Evolutionary conservation across 257 asterid genomes (phyloP).

Genomic region (Rehmannia glutinosa): DNA sequence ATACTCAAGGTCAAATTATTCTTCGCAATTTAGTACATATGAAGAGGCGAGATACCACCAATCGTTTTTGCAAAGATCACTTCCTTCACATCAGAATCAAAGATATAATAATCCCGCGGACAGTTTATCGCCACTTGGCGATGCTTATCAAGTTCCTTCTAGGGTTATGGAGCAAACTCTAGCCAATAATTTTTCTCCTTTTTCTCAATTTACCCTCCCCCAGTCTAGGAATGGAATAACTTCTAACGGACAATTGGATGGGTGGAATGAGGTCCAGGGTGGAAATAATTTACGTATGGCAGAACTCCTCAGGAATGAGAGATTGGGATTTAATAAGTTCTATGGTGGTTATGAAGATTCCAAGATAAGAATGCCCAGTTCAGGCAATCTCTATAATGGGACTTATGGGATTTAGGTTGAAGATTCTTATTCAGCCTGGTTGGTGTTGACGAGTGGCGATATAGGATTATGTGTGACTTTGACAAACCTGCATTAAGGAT

Average conservation of each 20-base stretch:
- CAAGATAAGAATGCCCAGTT: slow-evolving; percentile 59
- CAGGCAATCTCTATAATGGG: slow-evolving; percentile 62
- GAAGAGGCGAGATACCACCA: slow-evolving; percentile 75
- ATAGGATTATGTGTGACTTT: slow-evolving; percentile 28
- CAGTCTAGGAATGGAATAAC: slow-evolving; percentile 57
- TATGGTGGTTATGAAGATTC: slow-evolving; percentile 71
- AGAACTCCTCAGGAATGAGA: slow-evolving; percentile 61
- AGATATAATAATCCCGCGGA: slow-evolving; percentile 50
- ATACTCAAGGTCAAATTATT: slow-evolving; percentile 45
- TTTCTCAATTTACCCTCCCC: slow-evolving; percentile 49
- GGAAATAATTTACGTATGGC: slow-evolving; percentile 61
- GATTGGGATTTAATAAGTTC: slow-evolving; percentile 56
- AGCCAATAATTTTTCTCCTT: slow-evolving; percentile 53
- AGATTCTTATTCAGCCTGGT: slow-evolving; percentile 7
- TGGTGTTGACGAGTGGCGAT: slow-evolving; percentile 7
- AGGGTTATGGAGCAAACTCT: slow-evolving; percentile 64
- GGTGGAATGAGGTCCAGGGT: slow-evolving; percentile 64
- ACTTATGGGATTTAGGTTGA: slow-evolving; percentile 63
- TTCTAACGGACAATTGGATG: slow-evolving; percentile 82
- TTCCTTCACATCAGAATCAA: slow-evolving; percentile 63
- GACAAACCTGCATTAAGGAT: slow-evolving; percentile 22
- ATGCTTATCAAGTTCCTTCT: slow-evolving; percentile 59
- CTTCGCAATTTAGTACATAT: slow-evolving; percentile 47
- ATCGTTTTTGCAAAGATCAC: slow-evolving; percentile 59
- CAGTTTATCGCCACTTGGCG: slow-evolving; percentile 40